A percentile compares a stretch with the other conserved stretches of the same genome.
Evolutionary conservation across 2,329 filamentous ascomycete genomes (phyloP).

Genomic region (Penicillium sumatraense): DNA sequence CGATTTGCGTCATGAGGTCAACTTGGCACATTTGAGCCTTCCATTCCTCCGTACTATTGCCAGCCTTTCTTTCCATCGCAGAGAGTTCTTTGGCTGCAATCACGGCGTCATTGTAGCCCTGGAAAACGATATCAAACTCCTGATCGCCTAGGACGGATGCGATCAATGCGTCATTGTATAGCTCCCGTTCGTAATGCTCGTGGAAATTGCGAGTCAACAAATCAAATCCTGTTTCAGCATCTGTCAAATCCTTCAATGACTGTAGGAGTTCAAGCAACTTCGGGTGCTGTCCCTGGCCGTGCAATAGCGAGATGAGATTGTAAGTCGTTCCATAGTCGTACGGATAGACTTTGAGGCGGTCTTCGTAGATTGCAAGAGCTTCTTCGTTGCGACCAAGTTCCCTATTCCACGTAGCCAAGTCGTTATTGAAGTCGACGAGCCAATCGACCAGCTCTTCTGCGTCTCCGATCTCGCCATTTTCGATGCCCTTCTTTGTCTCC

Average conservation of each 20-base stretch:
- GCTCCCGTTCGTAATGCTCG: not conserved
- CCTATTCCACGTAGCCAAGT: constrained; percentile 12
- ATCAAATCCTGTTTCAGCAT: constrained; percentile 10
- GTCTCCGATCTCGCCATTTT: not conserved
- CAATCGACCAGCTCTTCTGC: not conserved
- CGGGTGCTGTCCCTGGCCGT: not conserved
- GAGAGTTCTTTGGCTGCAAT: constrained; percentile 1
- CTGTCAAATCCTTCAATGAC: constrained; percentile 15
- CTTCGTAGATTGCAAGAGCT: constrained; percentile 18
- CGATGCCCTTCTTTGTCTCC: not conserved
- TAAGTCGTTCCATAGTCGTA: not conserved
- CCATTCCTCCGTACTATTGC: not conserved
- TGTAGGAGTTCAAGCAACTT: constrained; percentile 13
- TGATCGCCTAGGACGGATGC: not conserved
- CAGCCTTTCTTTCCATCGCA: constrained; percentile 6
- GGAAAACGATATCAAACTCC: not conserved
- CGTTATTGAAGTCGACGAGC: constrained; percentile 4
- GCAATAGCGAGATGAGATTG: not conserved
- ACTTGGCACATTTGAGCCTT: not conserved
- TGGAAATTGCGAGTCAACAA: constrained; percentile 14
- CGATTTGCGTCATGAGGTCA: constrained; percentile 12
- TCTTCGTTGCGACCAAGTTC: constrained; percentile 4
- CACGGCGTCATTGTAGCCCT: constrained; percentile 14
- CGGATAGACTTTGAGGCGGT: constrained; percentile 1
- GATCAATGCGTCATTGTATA: constrained; percentile 12